Evolutionary conservation across 495 filamentous ascomycete genomes (phyloP).

Genomic region (Penicillium cinerascens): DNA sequence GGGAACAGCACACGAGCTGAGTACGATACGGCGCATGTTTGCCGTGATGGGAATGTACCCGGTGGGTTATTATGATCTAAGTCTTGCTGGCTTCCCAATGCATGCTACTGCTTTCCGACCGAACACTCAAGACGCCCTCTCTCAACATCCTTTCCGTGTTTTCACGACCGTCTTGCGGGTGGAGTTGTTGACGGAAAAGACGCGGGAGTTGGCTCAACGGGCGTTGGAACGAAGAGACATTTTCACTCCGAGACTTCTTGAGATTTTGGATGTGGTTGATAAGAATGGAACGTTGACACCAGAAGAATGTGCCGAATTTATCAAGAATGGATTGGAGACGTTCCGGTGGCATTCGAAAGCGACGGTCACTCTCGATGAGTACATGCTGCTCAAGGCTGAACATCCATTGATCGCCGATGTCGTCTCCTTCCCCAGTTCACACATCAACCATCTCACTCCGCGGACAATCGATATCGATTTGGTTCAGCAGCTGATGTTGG

Average conservation of each 20-base stretch:
- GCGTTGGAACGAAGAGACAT: slow-evolving; percentile 33
- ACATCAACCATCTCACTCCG: slow-evolving; percentile 47
- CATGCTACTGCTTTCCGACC: slow-evolving; percentile 44
- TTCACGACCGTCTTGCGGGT: slow-evolving; percentile 41
- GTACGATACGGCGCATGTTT: slow-evolving; percentile 38
- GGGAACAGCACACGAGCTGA: slow-evolving; percentile 36
- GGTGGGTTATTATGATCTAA: slow-evolving; percentile 44
- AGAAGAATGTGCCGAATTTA: slow-evolving; percentile 25
- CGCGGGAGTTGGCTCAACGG: slow-evolving; percentile 19
- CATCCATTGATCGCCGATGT: slow-evolving; percentile 43
- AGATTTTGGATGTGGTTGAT: slow-evolving; percentile 24
- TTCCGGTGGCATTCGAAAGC: slow-evolving; percentile 41
- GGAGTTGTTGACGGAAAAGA: slow-evolving; percentile 32
- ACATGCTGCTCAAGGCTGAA: slow-evolving; percentile 32
- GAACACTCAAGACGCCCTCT: slow-evolving; percentile 20
- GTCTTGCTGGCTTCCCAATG: slow-evolving; percentile 38
- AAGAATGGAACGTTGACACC: slow-evolving; percentile 15
- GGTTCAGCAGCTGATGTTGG: slow-evolving; percentile 33
- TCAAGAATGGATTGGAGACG: slow-evolving; percentile 32
- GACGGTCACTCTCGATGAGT: slow-evolving; percentile 35
- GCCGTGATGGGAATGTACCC: slow-evolving; percentile 41
- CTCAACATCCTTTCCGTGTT: slow-evolving; percentile 38
- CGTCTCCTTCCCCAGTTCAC: slow-evolving; percentile 37
- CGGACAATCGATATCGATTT: slow-evolving; percentile 43
- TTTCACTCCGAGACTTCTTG: slow-evolving; percentile 31